Base-by-base conservation (phyloP, 2,329 filamentous ascomycete species). In the Colletotrichum chrysophilum region DNA sequence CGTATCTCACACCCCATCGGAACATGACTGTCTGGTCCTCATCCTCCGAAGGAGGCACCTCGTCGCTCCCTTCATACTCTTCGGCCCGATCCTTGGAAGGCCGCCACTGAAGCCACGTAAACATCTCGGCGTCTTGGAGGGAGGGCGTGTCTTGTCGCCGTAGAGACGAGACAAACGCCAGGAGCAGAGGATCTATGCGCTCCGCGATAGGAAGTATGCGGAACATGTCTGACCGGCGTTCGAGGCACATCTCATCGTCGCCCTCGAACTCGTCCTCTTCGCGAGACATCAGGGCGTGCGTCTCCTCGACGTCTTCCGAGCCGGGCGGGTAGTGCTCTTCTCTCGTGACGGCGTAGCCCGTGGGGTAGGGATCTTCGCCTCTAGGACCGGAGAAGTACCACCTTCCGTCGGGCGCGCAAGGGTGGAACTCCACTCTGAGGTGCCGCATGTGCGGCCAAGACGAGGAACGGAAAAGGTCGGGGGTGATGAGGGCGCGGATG, bases 321-420 rank as follows among this genome's bases (percentile, higher is more conserved):
- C 61, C 61, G 34, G 71, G 77, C n/a, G 77, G 78, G 32, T 79
- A 77, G 65, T 80, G 78, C 43, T 79, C 71, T 13, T 38, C 67
- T 62, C 75, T 76, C 6, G 75, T 75, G 21, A 80, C 75, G 30
- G 52, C 65, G 52, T 65, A 80, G 48, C 78, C 78, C 12, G 48
- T 60, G 34, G 64, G 60, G 66, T 76, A 43, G 14, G 77, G 76
- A 65, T 79, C 73, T 72, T 79, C 77, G 58, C 77, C 78, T 28
- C 74, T 58, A 18, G 79, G 77, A 14, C 79, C 78, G 68, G 76
- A 76, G 64, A 79, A 80, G 70, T 79, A 80, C 77, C 78, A 79
- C 24, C 56, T 74, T 13, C 78, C 78, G 36, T 79, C 78, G 14
- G 77, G 76, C 26, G 76, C 52, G 32, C 68, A 71, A 13, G 71